Conservation (phyloP, 108 stramenopile species). For the Fragilariopsis cylindrus region DNA sequence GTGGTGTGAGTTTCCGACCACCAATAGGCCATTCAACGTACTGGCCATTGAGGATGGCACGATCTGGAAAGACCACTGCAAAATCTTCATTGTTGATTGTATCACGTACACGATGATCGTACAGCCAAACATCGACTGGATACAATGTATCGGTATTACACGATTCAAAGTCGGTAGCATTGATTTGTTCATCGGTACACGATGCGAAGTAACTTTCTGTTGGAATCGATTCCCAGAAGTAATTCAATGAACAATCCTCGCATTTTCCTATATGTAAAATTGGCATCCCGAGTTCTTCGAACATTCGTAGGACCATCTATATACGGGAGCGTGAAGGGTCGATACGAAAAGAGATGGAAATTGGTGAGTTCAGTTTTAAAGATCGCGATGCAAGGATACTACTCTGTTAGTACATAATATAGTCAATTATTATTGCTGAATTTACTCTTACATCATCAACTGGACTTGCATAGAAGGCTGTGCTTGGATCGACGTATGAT, state of each 20-base stretch:
- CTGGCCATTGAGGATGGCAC: constrained; percentile 8
- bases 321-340: too few relatives aligned
- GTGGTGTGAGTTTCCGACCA: not conserved
- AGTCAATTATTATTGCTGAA: too few relatives aligned
- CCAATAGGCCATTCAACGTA: constrained; percentile 8
- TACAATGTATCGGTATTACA: constrained; percentile 13
- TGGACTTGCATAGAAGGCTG: constrained; percentile 15
- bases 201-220: not conserved
- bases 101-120: constrained; percentile 18
- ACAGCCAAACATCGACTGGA: constrained; percentile 32
- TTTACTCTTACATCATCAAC: not conserved
- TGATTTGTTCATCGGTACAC: not conserved
- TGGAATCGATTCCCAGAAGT: not conserved
- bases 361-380: too few relatives aligned
- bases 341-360: too few relatives aligned
- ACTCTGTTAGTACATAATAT: too few relatives aligned
- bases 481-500: constrained; percentile 4
- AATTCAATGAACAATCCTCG: not conserved
- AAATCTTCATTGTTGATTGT: constrained; percentile 1
- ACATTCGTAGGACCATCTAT: constrained; percentile 14
- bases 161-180: not conserved
- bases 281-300: constrained; percentile 21
- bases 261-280: constrained; percentile 9
- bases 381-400: too few relatives aligned
- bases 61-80: constrained; percentile 3